Percentiles rank a stretch among this genome's conserved stretches.
These are phyloP conservation scores for Clonostachys byssicola DNA, from an alignment of 2,329 filamentous ascomycete species.

Conservation along the genomic window DNA sequence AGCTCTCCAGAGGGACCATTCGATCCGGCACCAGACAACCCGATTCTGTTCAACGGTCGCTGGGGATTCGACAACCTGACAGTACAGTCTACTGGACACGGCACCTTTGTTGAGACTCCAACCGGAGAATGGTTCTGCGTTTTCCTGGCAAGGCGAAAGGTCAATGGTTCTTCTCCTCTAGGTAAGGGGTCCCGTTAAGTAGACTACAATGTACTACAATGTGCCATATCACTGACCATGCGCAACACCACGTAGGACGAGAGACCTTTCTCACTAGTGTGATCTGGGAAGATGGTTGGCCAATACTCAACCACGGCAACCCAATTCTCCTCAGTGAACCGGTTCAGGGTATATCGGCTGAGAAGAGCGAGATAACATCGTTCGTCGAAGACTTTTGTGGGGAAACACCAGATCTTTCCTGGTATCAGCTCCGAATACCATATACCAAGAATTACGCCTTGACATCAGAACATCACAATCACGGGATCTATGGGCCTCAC, in stretches of 20 bases:
- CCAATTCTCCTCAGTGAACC: constrained; percentile 1
- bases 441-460: constrained; percentile 2
- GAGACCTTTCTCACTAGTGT: constrained; percentile 14
- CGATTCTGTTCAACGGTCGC: constrained; percentile 16
- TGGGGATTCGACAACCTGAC: constrained; percentile 7
- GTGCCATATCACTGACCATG: too few relatives aligned
- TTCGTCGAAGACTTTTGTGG: background rate
- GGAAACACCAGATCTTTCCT: background rate
- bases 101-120: constrained; percentile 11
- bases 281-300: constrained; percentile 13
- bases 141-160: constrained; percentile 10
- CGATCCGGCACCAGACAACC: constrained; percentile 28
- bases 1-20: constrained; percentile 34
- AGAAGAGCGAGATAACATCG: background rate
- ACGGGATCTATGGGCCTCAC: too few relatives aligned
- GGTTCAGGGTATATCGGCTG: too few relatives aligned
- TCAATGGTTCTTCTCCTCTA: constrained; percentile 5
- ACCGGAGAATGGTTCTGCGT: constrained; percentile 13
- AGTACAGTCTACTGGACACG: constrained; percentile 11
- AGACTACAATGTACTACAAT: too few relatives aligned
- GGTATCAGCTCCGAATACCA: constrained; percentile 3
- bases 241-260: constrained; percentile 6
- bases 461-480: too few relatives aligned
- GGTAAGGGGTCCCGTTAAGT: background rate
- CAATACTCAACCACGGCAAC: constrained; percentile 11